Percentiles rank a stretch among this genome's conserved stretches.
phyloP scores from a whole-genome alignment of 192 early-diverging fungal species.

The Coemansia biformis region DNA sequence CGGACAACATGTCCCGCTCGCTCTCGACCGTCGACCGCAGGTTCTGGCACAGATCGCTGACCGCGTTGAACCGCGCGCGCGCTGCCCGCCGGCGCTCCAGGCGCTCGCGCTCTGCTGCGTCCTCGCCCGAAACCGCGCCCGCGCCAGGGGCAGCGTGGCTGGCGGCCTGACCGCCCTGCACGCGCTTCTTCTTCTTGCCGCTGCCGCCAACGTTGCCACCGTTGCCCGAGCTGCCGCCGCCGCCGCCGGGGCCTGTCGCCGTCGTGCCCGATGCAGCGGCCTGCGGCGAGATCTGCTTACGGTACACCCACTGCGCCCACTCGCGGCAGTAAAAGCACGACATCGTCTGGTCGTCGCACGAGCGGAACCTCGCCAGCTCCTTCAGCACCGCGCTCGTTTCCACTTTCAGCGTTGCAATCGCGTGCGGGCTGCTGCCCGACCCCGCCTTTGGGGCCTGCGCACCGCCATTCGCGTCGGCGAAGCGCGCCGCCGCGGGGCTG shows the following conservation, averaged over 20 bases:
- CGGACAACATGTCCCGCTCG: conserved; percentile 22
- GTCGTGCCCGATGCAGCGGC: conserved; percentile 1
- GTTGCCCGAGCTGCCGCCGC: no score
- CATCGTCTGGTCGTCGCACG: conserved; percentile 64
- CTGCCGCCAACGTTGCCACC: conserved; percentile 4
- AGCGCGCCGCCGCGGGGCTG: not conserved
- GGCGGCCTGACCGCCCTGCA: conserved; percentile 4
- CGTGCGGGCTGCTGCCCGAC: conserved; percentile 20
- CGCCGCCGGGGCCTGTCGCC: not conserved
- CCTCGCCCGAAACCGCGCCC: conserved; percentile 1
- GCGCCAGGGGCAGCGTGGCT: not conserved
- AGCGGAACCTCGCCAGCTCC: conserved; percentile 63
- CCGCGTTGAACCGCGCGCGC: conserved; percentile 27
- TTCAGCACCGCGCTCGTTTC: conserved; percentile 60
- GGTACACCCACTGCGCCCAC: conserved; percentile 74
- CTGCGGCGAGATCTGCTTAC: conserved; percentile 53
- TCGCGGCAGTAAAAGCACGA: conserved; percentile 73
- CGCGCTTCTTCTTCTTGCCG: conserved; percentile 36
- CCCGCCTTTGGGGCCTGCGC: no score
- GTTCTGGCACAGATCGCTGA: conserved; percentile 36
- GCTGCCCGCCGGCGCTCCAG: conserved; percentile 40
- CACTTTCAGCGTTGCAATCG: conserved; percentile 57
- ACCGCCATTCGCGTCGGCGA: no score
- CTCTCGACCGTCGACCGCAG: conserved; percentile 30
- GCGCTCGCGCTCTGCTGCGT: conserved; percentile 27